These are phyloP conservation scores for Hypoxylon sp. DNA, from an alignment of 2,329 filamentous ascomycete genomes.

Conservation along the genomic window DNA sequence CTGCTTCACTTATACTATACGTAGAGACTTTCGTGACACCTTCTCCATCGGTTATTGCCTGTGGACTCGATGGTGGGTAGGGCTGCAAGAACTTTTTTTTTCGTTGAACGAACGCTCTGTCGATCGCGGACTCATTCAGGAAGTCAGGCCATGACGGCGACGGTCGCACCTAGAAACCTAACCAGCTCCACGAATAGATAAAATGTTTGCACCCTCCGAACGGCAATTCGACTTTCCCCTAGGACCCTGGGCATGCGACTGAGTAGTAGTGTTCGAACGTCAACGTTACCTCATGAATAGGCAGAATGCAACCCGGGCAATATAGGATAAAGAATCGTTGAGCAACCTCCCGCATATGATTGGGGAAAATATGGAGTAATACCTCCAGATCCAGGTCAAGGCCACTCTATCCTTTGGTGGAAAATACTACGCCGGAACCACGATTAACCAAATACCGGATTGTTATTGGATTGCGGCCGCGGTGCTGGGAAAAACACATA, in stretches of 20 bases:
- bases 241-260: constrained; percentile 4
- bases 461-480: constrained; percentile 25
- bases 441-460: constrained; percentile 24
- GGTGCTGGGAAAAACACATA: constrained; percentile 18
- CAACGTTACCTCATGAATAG: constrained; percentile 33
- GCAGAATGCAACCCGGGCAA: constrained; percentile 40
- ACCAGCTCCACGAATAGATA: constrained; percentile 13
- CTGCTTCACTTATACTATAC: constrained; percentile 21
- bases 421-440: constrained; percentile 31
- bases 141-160: constrained; percentile 25
- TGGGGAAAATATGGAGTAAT: constrained; percentile 22
- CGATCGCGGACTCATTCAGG: constrained; percentile 23
- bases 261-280: constrained; percentile 25
- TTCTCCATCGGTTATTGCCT: constrained; percentile 31
- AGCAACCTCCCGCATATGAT: constrained; percentile 27
- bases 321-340: constrained; percentile 39
- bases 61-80: constrained; percentile 11
- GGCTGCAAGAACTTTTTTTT: constrained; percentile 17
- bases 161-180: constrained; percentile 8
- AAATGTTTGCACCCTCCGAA: constrained; percentile 25
- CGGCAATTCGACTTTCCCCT: not conserved
- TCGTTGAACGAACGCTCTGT: constrained; percentile 13
- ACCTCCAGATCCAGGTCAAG: constrained; percentile 24
- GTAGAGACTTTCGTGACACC: constrained; percentile 27
- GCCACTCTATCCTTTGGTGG: constrained; percentile 7